Conservation (phyloP, 495 filamentous ascomycete genomes). For the Penicillium soppii region DNA sequence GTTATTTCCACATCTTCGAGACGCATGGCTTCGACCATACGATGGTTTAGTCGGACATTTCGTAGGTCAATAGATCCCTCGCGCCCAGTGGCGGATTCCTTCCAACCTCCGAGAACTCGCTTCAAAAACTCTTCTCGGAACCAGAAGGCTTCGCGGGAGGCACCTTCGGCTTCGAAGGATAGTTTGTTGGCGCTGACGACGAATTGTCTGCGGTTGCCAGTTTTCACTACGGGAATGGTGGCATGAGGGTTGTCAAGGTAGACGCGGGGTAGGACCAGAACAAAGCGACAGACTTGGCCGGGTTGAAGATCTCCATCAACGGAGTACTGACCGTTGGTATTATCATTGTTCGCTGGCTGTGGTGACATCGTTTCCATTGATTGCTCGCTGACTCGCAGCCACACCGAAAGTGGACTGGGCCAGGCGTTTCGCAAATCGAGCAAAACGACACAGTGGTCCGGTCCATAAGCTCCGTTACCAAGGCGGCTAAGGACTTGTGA, state of each 20-base stretch:
- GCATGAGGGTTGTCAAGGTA: constrained; percentile 74
- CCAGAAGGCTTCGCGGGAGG: constrained; percentile 85
- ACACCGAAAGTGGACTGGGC: constrained; percentile 67
- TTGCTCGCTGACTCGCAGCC: constrained; percentile 50
- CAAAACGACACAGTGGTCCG: constrained; percentile 74
- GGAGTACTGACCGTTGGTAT: constrained; percentile 34
- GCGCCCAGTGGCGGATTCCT: constrained; percentile 55
- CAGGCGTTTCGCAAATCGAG: constrained; percentile 87
- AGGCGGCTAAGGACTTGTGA: constrained; percentile 43
- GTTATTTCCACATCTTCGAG: constrained; percentile 77
- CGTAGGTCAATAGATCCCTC: constrained; percentile 74
- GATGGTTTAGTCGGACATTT: constrained; percentile 63
- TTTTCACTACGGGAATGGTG: constrained; percentile 77
- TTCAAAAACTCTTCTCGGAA: constrained; percentile 83
- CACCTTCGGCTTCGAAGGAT: constrained; percentile 74
- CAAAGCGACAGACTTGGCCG: constrained; percentile 72
- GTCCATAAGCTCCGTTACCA: constrained; percentile 39
- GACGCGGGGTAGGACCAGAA: constrained; percentile 73
- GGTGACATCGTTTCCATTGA: constrained; percentile 5
- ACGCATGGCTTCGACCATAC: constrained; percentile 82
- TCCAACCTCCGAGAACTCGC: constrained; percentile 68
- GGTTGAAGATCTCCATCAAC: constrained; percentile 67
- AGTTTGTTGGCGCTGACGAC: constrained; percentile 79
- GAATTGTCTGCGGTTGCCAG: constrained; percentile 74
- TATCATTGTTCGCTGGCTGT: constrained; percentile 5